These are phyloP conservation scores for Mycena belliarum DNA, from an alignment of 768 basidiomycete genomes.

Conservation along the genomic window DNA sequence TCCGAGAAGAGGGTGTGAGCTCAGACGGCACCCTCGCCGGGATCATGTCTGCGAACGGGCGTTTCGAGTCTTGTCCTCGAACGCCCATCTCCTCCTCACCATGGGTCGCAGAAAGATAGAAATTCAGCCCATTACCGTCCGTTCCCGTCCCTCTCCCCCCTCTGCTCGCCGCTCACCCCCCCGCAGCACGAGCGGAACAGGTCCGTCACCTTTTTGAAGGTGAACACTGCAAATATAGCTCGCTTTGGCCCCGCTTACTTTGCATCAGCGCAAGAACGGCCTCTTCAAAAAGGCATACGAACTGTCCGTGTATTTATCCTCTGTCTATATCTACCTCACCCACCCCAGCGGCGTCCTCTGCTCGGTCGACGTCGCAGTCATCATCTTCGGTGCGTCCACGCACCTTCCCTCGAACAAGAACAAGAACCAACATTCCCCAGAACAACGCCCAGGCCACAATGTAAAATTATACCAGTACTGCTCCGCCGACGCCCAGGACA, in stretches of 20 bases:
- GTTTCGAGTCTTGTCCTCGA: conserved; percentile 15
- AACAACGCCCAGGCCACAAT: conserved; percentile 65
- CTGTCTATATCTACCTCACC: neutral
- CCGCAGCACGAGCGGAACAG: conserved; percentile 70
- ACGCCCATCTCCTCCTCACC: conserved; percentile 18
- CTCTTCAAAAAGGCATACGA: conserved; percentile 81
- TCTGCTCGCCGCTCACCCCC: neutral
- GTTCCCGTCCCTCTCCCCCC: conserved; percentile 26
- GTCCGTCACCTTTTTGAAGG: conserved; percentile 77
- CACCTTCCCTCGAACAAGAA: no score
- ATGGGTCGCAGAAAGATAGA: conserved; percentile 79
- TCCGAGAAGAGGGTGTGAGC: conserved; percentile 12
- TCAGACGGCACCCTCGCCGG: conserved; percentile 14
- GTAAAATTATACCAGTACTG: conserved; percentile 74
- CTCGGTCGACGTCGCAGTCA: conserved; percentile 73
- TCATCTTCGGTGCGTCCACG: conserved; percentile 57
- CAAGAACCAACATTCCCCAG: conserved; percentile 38
- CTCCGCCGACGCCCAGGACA: conserved; percentile 56
- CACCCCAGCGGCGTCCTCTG: conserved; percentile 57
- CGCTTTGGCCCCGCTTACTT: conserved; percentile 18
- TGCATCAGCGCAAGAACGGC: conserved; percentile 65
- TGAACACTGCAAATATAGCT: conserved; percentile 29
- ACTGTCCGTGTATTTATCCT: conserved; percentile 32
- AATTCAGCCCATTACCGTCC: conserved; percentile 71
- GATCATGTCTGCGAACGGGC: conserved; percentile 23